Conservation (phyloP, 495 filamentous ascomycete genomes). For the Aspergillus diversus region DNA sequence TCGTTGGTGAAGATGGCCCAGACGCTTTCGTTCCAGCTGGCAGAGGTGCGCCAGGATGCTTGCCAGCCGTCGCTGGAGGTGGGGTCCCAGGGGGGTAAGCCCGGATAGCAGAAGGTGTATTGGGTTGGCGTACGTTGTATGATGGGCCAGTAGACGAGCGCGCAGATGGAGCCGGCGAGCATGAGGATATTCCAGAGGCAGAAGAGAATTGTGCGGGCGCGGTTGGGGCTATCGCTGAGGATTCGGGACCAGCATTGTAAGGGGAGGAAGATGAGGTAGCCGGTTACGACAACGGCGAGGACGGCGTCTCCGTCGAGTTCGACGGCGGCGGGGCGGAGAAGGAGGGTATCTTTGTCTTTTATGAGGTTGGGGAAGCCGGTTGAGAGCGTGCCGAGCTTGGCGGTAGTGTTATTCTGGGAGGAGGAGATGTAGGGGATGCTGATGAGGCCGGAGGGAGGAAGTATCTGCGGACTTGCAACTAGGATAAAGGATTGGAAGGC, state of each 20-base stretch:
- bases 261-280: constrained; percentile 43
- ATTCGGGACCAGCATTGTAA: constrained; percentile 41
- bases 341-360: constrained; percentile 26
- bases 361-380: constrained; percentile 30
- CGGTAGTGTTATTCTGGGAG: constrained; percentile 20
- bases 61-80: constrained; percentile 38
- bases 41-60: constrained; percentile 24
- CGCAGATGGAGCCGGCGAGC: constrained; percentile 36
- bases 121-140: constrained; percentile 25
- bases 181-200: constrained; percentile 39
- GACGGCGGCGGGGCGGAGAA: constrained; percentile 30
- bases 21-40: constrained; percentile 37
- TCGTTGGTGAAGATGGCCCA: constrained; percentile 35
- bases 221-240: constrained; percentile 24
- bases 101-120: constrained; percentile 41
- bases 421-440: constrained; percentile 31
- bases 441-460: constrained; percentile 21
- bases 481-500: constrained; percentile 42
- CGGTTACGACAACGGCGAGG: constrained; percentile 41
- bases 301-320: constrained; percentile 42
- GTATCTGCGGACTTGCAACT: constrained; percentile 24
- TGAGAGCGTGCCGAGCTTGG: constrained; percentile 17
- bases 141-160: constrained; percentile 29
- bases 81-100: constrained; percentile 25
- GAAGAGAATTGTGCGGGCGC: constrained; percentile 33